These are phyloP conservation scores for Nevesoporus exiguus DNA, from an alignment of 768 basidiomycete genomes.

Conservation along the genomic window DNA sequence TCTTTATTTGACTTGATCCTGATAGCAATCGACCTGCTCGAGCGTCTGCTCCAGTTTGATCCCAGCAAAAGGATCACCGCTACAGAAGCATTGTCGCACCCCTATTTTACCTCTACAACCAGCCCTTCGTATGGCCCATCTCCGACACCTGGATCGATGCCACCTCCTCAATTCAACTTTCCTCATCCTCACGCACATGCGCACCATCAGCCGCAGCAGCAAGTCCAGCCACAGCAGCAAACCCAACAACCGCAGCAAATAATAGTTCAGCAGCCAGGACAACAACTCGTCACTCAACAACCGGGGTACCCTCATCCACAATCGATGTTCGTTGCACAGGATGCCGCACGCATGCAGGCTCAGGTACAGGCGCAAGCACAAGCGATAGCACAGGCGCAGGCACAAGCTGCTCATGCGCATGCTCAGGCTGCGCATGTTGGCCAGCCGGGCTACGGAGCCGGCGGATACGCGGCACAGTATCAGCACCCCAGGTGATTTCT, in stretches of 20 bases:
- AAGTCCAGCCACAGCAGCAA: constrained; percentile 42
- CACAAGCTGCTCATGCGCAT: constrained; percentile 41
- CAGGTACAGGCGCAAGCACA: constrained; percentile 44
- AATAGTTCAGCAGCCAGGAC: constrained; percentile 38
- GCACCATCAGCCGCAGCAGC: constrained; percentile 44
- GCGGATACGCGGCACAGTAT: constrained; percentile 31
- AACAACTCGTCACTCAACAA: constrained; percentile 36
- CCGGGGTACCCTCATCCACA: constrained; percentile 33
- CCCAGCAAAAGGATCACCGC: constrained; percentile 90
- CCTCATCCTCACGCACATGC: constrained; percentile 57
- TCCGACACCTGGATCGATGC: constrained; percentile 52
- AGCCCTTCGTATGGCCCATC: constrained; percentile 33
- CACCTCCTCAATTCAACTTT: constrained; percentile 66
- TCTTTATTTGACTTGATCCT: constrained; percentile 4
- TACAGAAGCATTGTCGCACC: constrained; percentile 85
- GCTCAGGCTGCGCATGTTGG: constrained; percentile 31
- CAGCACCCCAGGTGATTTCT: constrained; percentile 29
- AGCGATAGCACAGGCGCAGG: constrained; percentile 38
- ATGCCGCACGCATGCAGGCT: constrained; percentile 38
- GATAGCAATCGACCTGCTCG: constrained; percentile 85
- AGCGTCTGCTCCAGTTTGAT: constrained; percentile 93
- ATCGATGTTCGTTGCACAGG: constrained; percentile 31
- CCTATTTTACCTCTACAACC: constrained; percentile 72
- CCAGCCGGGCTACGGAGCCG: constrained; percentile 28
- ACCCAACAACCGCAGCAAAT: constrained; percentile 41